Base-by-base conservation (phyloP, 2,329 filamentous ascomycete species). In the Penicillium verrucosum region DNA sequence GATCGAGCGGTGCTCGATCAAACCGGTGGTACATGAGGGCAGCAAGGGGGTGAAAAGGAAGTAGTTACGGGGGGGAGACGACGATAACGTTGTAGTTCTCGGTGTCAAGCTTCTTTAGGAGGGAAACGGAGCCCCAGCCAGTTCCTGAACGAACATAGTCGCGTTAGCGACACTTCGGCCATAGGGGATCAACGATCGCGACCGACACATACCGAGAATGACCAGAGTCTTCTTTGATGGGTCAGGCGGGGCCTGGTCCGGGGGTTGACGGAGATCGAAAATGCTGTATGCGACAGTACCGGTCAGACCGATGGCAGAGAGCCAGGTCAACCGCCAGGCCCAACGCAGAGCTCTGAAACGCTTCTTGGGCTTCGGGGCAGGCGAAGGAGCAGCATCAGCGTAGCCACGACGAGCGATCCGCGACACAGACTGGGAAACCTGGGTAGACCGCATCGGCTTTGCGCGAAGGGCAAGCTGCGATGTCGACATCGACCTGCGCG, bases 31-130 rank as follows among this genome's bases (percentile, higher is more conserved):
- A 80, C 94, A 99, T 73, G 93, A 97, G 64, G 94, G 94, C 60
- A 99, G 85, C 58, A 99, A 86, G 59, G 94, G 94, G 30, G 94
- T 99, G 84, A 99, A 99, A 67, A 99, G 88, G 87, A 99, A 99
- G 85, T 96, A 99, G 81, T 99, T 99, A 74, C 94, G 90, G 53
- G 94, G 94, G 94, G 48, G 94, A 97, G 75, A 99, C 90, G 75
- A 99, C 92, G 73, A 97, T 78, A 76, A 97, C 93, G 76, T 99
- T 97, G 85, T 97, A 99, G 84, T 97, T 96, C 77, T 96, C 90
- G 60, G 93, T 97, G 73, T 99, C 92, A 77, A 99, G 89, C 75
- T 96, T 97, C 85, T 99, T 99, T 65, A 99, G 85, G 60, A 99
- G 87, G 59, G 93, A 95, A 70, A 99, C 91, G 42, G 93, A 91